Percentiles rank a stretch among this genome's conserved stretches.
These are phyloP conservation scores for Trichocomaceae sp. DNA, from an alignment of 2,329 filamentous ascomycete genomes.

Conservation along the genomic window DNA sequence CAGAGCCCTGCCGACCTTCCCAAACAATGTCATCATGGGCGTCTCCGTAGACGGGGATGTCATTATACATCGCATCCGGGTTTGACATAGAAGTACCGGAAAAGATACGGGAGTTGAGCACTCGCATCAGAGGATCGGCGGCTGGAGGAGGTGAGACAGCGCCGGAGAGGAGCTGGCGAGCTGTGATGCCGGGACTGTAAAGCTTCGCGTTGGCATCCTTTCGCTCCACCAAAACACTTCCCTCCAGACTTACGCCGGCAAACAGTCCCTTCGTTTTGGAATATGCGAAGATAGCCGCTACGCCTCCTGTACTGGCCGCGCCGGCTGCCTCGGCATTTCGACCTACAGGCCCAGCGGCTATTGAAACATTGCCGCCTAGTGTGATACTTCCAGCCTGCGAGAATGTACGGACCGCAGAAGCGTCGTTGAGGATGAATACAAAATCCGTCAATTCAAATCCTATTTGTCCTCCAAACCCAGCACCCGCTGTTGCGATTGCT, in stretches of 20 bases:
- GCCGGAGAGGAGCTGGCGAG: slow-evolving; percentile 73
- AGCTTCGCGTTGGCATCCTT: slow-evolving; percentile 96
- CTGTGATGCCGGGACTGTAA: slow-evolving; percentile 76
- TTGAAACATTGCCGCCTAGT: slow-evolving; percentile 89
- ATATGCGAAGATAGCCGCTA: slow-evolving; percentile 92
- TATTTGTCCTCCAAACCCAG: slow-evolving; percentile 46
- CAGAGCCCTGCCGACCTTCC: slow-evolving; percentile 66
- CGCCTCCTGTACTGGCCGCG: slow-evolving; percentile 79
- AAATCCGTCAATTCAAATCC: slow-evolving; percentile 57
- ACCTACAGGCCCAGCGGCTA: slow-evolving; percentile 88
- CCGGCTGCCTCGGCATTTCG: slow-evolving; percentile 94
- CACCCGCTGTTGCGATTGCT: slow-evolving; percentile 44
- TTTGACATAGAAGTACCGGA: slow-evolving; percentile 52
- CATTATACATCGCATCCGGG: slow-evolving; percentile 79
- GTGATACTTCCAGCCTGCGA: slow-evolving; percentile 87
- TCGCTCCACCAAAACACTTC: slow-evolving; percentile 85
- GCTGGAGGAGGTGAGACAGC: slow-evolving; percentile 70
- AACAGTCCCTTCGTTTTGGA: slow-evolving; percentile 97
- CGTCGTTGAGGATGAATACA: slow-evolving; percentile 96
- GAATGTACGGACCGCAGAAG: slow-evolving; percentile 82
- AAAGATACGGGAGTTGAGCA: slow-evolving; percentile 81
- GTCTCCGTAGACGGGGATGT: slow-evolving; percentile 82
- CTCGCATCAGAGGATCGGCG: slow-evolving; percentile 73
- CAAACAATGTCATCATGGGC: slow-evolving; percentile 75
- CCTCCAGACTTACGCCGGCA: slow-evolving; percentile 89